These are phyloP conservation scores for Entomortierella beljakovae DNA, from an alignment of 192 early-diverging fungal genomes.

Conservation along the genomic window DNA sequence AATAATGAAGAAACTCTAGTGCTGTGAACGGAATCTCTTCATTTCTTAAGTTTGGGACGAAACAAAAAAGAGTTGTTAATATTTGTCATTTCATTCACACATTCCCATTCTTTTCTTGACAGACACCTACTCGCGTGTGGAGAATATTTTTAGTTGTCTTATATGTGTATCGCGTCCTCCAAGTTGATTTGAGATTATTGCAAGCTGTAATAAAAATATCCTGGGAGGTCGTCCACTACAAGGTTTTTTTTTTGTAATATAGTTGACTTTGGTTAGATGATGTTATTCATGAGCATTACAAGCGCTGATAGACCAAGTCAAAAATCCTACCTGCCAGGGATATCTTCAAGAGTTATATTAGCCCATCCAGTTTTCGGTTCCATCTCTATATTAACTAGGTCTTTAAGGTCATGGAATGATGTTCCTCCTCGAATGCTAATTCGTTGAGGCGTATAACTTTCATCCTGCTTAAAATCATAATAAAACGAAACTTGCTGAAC, in stretches of 20 bases:
- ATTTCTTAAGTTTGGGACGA: conserved; percentile 25
- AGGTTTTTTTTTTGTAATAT: no score
- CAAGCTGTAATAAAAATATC: conserved; percentile 76
- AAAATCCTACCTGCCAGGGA: conserved; percentile 44
- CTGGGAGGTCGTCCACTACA: conserved; percentile 63
- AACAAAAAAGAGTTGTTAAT: neutral
- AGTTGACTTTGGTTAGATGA: no score
- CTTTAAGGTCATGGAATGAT: conserved; percentile 73
- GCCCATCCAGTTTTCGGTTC: conserved; percentile 77
- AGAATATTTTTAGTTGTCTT: conserved; percentile 76
- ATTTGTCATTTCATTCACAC: neutral
- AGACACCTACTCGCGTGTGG: conserved; percentile 64
- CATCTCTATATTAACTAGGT: conserved; percentile 64
- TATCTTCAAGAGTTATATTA: conserved; percentile 64
- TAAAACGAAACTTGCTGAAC: conserved; percentile 73
- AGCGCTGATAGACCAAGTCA: no score
- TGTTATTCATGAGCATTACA: no score
- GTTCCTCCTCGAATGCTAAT: conserved; percentile 79
- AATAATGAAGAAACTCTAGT: conserved; percentile 59
- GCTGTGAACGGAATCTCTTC: conserved; percentile 61
- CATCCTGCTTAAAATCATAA: conserved; percentile 82
- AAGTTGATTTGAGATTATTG: conserved; percentile 77
- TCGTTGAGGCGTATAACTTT: conserved; percentile 81
- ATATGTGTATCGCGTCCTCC: conserved; percentile 90
- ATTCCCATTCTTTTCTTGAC: neutral